Base-by-base conservation (phyloP, 1,139 yeast genomes). In the Geotrichum europaeum region DNA sequence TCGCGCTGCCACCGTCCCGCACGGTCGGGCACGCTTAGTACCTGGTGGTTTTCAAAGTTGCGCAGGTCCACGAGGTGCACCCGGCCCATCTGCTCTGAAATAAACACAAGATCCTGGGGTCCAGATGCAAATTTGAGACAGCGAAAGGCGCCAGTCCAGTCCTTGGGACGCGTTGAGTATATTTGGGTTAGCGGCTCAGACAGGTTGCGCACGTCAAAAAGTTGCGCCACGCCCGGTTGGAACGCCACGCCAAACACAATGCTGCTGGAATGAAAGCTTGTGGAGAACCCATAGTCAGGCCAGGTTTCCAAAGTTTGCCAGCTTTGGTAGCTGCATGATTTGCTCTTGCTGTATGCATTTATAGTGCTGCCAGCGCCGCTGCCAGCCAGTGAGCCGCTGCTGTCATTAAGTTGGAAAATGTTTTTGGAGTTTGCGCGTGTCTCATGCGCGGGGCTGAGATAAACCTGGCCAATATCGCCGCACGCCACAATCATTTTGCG, bases 51-150 rank as follows among this genome's bases (percentile, higher is more conserved):
- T 64, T 79, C 77, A 67, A 84, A 81, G 68, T 86, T 83, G 62
- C 96, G 80, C 53, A 90, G 79, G 72, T 91, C 97, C 30, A 91
- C 78, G 58, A 90, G 77, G 74, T 91, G 97, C 2, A 91, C 89
- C 60, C 96, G 77, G 0, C 96, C 96, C 62, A 85, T 88, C 69
- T 91, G 96, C 71, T 91, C 97, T 59, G 89, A 82, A 1, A 91
- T 78, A 60, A 88, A 83, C 66, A 91, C 76, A 63, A 90, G 73
- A 72, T 91, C 96, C 68, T 86, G 91, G 30, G 86, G 78, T 15
- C 88, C 87, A 55, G 83, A 79, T 15, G 92, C 81, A 68, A 89
- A 89, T 69, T 82, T 84, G 70, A 92, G 79, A 62, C 84, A 82
- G 59, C 94, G 73, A 70, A 84, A 84, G 3, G 87, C 86, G 0